Conservation (phyloP, 208 protist genomes). For the Spongospora subterranea region DNA sequence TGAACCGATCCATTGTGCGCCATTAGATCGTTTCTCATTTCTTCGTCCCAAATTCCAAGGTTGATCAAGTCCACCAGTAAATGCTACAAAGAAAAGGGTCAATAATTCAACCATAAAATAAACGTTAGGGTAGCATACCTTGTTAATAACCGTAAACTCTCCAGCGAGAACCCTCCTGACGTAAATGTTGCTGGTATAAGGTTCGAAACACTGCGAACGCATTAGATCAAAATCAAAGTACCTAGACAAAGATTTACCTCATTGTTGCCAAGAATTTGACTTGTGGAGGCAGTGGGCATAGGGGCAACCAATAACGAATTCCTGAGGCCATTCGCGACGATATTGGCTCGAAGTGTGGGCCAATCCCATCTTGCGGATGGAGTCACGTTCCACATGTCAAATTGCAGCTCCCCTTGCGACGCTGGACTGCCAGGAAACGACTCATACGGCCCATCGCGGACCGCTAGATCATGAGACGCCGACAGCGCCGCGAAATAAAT, state of each 20-base stretch:
- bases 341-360: slow-evolving; percentile 84
- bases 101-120: slow-evolving; percentile 34
- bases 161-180: slow-evolving; percentile 94
- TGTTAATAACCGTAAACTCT: slow-evolving; percentile 98
- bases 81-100: slow-evolving; percentile 47
- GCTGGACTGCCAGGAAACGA: slow-evolving; percentile 91
- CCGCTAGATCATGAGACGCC: slow-evolving; percentile 85
- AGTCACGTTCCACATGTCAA: slow-evolving; percentile 94
- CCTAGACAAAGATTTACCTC: slow-evolving; percentile 74
- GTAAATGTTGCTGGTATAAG: slow-evolving; percentile 99
- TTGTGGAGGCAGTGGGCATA: slow-evolving; percentile 99
- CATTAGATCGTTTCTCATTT: slow-evolving; percentile 93
- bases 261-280: slow-evolving; percentile 98
- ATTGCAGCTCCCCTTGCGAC: slow-evolving; percentile 95
- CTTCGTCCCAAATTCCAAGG: slow-evolving; percentile 64
- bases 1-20: slow-evolving; percentile 91
- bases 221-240: background rate
- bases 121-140: slow-evolving; percentile 62
- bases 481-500: slow-evolving; percentile 96
- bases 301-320: slow-evolving; percentile 97
- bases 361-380: slow-evolving; percentile 91
- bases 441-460: slow-evolving; percentile 89
- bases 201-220: slow-evolving; percentile 90
- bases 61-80: slow-evolving; percentile 65
- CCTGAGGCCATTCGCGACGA: slow-evolving; percentile 88